Evolutionary conservation across 495 filamentous ascomycete genomes (phyloP).

Genomic region (Xylaria acuta): DNA sequence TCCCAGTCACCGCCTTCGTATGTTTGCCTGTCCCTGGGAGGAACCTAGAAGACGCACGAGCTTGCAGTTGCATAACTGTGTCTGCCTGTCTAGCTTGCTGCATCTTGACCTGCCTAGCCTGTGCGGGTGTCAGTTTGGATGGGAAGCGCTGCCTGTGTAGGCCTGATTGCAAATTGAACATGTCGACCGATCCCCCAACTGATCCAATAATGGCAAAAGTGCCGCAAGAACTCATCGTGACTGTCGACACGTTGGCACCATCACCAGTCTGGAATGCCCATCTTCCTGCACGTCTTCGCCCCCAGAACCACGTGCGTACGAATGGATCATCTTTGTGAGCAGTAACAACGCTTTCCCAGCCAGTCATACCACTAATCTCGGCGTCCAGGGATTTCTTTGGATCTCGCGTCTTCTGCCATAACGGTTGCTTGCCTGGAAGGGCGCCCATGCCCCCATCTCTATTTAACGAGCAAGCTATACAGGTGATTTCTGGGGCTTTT

Average conservation of each 20-base stretch:
- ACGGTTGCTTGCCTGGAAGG: constrained; percentile 66
- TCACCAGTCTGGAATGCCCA: constrained; percentile 93
- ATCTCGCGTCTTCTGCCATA: constrained; percentile 77
- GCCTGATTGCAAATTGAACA: constrained; percentile 97
- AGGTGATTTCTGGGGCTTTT: constrained; percentile 88
- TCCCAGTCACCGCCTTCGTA: constrained; percentile 79
- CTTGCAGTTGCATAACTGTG: constrained; percentile 55
- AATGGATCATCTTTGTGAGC: constrained; percentile 86
- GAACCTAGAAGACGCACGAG: constrained; percentile 46
- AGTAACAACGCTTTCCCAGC: constrained; percentile 96
- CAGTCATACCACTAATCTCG: constrained; percentile 71
- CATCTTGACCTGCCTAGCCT: constrained; percentile 66
- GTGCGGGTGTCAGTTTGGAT: constrained; percentile 66
- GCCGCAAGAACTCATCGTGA: constrained; percentile 87
- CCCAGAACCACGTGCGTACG: constrained; percentile 97
- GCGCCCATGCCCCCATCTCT: constrained; percentile 91
- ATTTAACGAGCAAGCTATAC: constrained; percentile 87
- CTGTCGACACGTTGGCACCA: constrained; percentile 81
- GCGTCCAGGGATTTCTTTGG: constrained; percentile 62
- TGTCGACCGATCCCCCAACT: constrained; percentile 77
- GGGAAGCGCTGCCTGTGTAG: constrained; percentile 85
- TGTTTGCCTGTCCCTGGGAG: constrained; percentile 68
- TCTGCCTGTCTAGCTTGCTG: constrained; percentile 57
- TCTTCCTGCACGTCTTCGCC: constrained; percentile 85
- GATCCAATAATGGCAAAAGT: constrained; percentile 95